Evolutionary conservation across 305 asterid genomes (phyloP).

Genomic region (Fraxinus angustifolia): DNA sequence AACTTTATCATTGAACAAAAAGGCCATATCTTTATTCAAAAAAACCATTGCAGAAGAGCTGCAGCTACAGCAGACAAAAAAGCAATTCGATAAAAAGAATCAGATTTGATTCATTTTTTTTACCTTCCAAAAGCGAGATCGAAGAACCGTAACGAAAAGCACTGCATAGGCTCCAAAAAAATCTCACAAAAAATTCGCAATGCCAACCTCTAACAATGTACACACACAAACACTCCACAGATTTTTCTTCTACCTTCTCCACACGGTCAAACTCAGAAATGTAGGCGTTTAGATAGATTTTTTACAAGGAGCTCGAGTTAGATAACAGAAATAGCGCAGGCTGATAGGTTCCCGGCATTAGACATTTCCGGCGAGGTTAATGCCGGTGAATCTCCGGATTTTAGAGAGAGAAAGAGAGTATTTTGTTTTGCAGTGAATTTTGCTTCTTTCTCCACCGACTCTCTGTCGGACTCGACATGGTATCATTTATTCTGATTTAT

Average conservation of each 20-base stretch:
- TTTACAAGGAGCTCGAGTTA: not conserved
- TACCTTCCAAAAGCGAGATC: constrained; percentile 45
- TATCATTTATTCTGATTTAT: constrained; percentile 48
- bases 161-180: constrained; percentile 13
- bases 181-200: not conserved
- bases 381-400: constrained; percentile 35
- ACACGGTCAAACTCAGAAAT: not conserved
- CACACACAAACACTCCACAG: not conserved
- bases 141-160: constrained; percentile 23
- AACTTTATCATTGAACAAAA: constrained; percentile 5
- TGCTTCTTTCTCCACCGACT: constrained; percentile 26
- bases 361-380: constrained; percentile 27
- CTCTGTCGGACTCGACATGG: constrained; percentile 41
- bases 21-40: constrained; percentile 7
- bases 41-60: not conserved
- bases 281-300: not conserved
- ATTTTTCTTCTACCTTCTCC: not conserved
- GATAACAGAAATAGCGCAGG: not conserved
- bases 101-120: constrained; percentile 7
- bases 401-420: not conserved
- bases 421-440: not conserved
- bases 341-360: not conserved
- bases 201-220: not conserved
- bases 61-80: not conserved
- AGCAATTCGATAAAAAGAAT: not conserved